Percentiles rank a stretch among this genome's conserved stretches.
Conservation (phyloP, 1,284 basidiomycete genomes). For the Ceratobasidium sp. region DNA sequence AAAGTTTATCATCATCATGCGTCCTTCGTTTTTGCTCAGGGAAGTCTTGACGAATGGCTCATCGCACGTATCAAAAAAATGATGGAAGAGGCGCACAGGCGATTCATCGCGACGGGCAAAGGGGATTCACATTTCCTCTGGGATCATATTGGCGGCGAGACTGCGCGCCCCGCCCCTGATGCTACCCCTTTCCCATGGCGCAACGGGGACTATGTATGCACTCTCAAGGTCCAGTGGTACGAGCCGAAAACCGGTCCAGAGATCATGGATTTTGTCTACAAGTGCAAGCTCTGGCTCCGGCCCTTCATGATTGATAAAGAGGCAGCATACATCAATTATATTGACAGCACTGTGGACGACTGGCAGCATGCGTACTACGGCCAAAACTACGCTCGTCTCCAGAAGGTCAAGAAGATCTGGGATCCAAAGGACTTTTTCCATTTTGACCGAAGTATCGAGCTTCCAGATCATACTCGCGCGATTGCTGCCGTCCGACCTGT, state of each 20-base stretch:
- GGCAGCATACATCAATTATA: constrained; percentile 28
- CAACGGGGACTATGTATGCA: constrained; percentile 27
- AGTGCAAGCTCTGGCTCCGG: neutral
- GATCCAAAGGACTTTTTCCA: too few species aligned
- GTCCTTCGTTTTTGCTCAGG: constrained; percentile 33
- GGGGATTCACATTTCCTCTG: constrained; percentile 29
- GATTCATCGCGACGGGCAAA: neutral
- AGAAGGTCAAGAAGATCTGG: too few species aligned
- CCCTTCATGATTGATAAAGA: constrained; percentile 9
- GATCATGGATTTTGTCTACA: constrained; percentile 22
- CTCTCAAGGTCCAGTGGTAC: constrained; percentile 18
- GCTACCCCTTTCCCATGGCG: constrained; percentile 32
- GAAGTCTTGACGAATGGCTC: neutral
- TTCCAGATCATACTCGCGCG: too few species aligned
- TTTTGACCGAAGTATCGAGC: too few species aligned
- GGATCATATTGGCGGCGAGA: constrained; percentile 37
- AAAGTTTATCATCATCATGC: constrained; percentile 29
- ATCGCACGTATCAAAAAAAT: neutral
- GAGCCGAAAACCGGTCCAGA: neutral
- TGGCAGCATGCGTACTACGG: neutral
- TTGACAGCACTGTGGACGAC: constrained; percentile 26
- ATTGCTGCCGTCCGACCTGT: too few species aligned
- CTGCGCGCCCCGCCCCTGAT: neutral
- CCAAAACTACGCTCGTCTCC: too few species aligned
- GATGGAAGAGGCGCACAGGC: constrained; percentile 6